phyloP scores from a whole-genome alignment of 140 eudicot species.

The Bidens hawaiensis region DNA sequence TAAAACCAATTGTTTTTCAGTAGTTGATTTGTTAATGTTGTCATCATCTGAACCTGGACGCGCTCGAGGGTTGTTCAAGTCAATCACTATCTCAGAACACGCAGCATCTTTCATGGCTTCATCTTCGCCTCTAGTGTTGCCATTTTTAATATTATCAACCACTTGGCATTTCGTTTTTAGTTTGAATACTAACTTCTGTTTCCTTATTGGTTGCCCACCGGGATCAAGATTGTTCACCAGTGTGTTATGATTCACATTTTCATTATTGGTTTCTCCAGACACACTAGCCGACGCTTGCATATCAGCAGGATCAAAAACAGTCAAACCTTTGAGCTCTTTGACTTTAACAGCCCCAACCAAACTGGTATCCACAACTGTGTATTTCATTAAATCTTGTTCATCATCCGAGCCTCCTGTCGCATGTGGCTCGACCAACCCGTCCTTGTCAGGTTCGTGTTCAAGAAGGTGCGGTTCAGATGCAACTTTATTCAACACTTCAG shows the following conservation, averaged over 20 bases:
- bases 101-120: conserved; percentile 12
- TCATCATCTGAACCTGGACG: conserved; percentile 13
- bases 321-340: conserved; percentile 38
- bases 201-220: neutral
- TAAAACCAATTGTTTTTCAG: conserved; percentile 6
- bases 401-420: conserved; percentile 20
- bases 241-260: neutral
- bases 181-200: conserved; percentile 18
- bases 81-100: conserved; percentile 13
- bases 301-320: conserved; percentile 5
- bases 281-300: neutral
- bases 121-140: conserved; percentile 11
- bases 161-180: neutral
- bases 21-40: neutral
- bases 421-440: neutral
- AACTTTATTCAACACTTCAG: conserved; percentile 64
- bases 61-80: conserved; percentile 27
- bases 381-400: conserved; percentile 24
- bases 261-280: conserved; percentile 1
- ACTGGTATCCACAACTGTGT: conserved; percentile 66
- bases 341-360: conserved; percentile 28
- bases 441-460: conserved; percentile 36
- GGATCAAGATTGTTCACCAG: neutral
- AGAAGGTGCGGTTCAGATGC: conserved; percentile 41
- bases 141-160: neutral